These are phyloP conservation scores for Emergomyces africanus DNA, from an alignment of 2,329 filamentous ascomycete species.

Conservation along the genomic window DNA sequence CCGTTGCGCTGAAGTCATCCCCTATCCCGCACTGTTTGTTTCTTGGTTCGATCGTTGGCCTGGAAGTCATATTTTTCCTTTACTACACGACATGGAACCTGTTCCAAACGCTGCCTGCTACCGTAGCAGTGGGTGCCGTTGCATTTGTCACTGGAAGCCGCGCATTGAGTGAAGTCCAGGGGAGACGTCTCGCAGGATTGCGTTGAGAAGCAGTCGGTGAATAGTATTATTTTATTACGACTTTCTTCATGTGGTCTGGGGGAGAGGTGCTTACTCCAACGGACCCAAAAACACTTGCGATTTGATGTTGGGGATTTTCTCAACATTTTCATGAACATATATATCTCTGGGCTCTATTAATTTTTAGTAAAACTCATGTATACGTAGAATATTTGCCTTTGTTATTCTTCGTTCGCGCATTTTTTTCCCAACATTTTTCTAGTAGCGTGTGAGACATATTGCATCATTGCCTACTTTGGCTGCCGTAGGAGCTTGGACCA, in stretches of 20 bases:
- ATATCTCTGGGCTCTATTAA: background rate
- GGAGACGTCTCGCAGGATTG: conserved; percentile 63
- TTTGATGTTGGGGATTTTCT: background rate
- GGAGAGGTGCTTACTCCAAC: background rate
- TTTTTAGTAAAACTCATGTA: background rate
- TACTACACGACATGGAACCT: conserved; percentile 91
- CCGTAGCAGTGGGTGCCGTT: conserved; percentile 52
- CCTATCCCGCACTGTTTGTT: conserved; percentile 75
- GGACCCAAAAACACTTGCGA: background rate
- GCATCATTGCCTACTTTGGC: background rate
- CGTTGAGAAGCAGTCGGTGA: no score
- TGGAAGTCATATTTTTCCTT: conserved; percentile 87
- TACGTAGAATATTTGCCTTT: background rate
- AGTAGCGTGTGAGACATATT: background rate
- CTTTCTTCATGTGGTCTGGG: background rate
- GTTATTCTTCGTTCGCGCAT: background rate
- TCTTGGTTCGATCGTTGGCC: conserved; percentile 70
- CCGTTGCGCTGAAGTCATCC: conserved; percentile 60
- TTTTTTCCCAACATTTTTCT: no score
- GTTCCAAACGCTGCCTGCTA: conserved; percentile 73
- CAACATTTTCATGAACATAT: background rate
- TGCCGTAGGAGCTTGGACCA: background rate
- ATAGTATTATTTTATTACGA: conserved; percentile 4
- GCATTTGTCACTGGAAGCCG: conserved; percentile 79
- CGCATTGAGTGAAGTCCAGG: conserved; percentile 86